Conservation (phyloP, 345 rosid species). For the Melaleuca quinquenervia region DNA sequence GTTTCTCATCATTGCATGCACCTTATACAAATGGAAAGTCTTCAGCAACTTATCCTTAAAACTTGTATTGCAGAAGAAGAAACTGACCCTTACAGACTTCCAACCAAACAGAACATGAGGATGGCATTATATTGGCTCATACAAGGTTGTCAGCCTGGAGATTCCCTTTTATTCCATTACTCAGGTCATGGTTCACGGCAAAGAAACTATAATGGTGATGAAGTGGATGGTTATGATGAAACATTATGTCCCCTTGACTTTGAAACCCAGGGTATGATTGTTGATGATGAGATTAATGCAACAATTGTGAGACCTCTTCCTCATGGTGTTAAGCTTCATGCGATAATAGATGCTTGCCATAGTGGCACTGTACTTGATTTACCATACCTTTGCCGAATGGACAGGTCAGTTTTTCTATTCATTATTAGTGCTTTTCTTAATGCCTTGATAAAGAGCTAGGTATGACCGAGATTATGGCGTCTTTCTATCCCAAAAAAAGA, state of each 20-base stretch:
- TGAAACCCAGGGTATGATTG: slow-evolving; percentile 95
- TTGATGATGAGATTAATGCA: slow-evolving; percentile 78
- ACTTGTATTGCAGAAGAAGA: slow-evolving; percentile 61
- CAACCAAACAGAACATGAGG: slow-evolving; percentile 66
- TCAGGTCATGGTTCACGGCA: slow-evolving; percentile 84
- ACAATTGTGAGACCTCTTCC: slow-evolving; percentile 71
- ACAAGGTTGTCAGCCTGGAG: slow-evolving; percentile 84
- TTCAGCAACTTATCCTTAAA: neutral
- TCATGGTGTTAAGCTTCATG: slow-evolving; percentile 66
- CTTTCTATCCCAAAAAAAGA: neutral
- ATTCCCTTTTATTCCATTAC: slow-evolving; percentile 78
- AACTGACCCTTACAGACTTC: slow-evolving; percentile 60
- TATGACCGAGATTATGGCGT: neutral
- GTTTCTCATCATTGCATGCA: neutral
- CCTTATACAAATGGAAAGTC: neutral
- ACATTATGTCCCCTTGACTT: slow-evolving; percentile 83
- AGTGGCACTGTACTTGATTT: slow-evolving; percentile 87
- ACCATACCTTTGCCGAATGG: slow-evolving; percentile 77
- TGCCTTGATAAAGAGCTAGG: neutral
- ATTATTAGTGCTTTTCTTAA: neutral
- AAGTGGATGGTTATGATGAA: slow-evolving; percentile 82
- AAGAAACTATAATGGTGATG: slow-evolving; percentile 71
- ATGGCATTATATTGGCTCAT: slow-evolving; percentile 89
- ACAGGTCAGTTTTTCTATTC: slow-evolving; percentile 29
- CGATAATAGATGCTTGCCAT: slow-evolving; percentile 77